A percentile compares a stretch with the other conserved stretches of the same genome.
phyloP scores from a whole-genome alignment of 1,139 yeast species.

The Scheffersomyces illinoinensis region DNA sequence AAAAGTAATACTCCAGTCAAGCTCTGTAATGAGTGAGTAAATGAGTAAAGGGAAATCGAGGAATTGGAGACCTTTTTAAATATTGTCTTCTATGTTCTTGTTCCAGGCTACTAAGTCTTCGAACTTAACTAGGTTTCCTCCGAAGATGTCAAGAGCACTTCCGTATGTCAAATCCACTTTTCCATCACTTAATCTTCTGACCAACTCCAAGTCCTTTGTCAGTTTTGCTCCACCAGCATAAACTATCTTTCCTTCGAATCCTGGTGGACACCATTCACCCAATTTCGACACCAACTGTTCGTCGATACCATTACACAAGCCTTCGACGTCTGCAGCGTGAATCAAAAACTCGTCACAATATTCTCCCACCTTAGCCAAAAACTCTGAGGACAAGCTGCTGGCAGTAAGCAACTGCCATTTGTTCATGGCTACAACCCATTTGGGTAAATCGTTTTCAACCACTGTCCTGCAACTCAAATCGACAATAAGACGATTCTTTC shows the following conservation, averaged over 20 bases:
- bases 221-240: constrained; percentile 97
- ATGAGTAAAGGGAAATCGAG: not conserved
- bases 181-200: constrained; percentile 67
- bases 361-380: constrained; percentile 53
- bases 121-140: constrained; percentile 78
- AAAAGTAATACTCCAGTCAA: not conserved
- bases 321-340: constrained; percentile 99
- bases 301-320: constrained; percentile 90
- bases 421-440: constrained; percentile 95
- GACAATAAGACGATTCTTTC: constrained; percentile 72
- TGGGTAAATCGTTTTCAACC: constrained; percentile 19
- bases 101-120: constrained; percentile 79
- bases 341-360: constrained; percentile 86
- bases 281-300: constrained; percentile 66
- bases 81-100: constrained; percentile 7
- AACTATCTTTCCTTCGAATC: constrained; percentile 68
- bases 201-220: constrained; percentile 65
- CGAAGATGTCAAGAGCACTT: constrained; percentile 90
- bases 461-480: constrained; percentile 82
- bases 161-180: constrained; percentile 92
- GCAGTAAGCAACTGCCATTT: constrained; percentile 93
- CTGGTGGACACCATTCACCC: constrained; percentile 72
- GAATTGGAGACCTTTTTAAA: too few relatives aligned
- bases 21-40: not conserved
- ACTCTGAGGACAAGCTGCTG: constrained; percentile 52